Evolutionary conservation across 371 early-diverging fungal species (phyloP).

Genomic region (Mortierella sp.): DNA sequence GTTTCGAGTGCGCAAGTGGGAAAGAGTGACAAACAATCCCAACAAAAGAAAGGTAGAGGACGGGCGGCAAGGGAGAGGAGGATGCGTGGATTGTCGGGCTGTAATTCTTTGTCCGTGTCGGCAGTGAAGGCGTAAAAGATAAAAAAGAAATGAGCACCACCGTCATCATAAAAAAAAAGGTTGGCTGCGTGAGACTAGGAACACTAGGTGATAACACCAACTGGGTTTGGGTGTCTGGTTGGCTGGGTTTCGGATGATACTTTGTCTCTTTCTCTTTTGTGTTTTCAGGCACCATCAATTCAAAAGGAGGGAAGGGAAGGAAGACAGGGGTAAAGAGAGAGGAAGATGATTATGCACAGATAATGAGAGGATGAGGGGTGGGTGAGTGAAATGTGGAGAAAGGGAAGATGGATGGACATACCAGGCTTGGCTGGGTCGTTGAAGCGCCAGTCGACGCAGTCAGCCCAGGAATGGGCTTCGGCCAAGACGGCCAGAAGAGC

Average conservation of each 20-base stretch:
- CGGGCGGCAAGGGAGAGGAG: neutral
- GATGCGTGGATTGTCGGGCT: neutral
- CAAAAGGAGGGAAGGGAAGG: neutral
- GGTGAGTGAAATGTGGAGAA: neutral
- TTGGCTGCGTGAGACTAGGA: neutral
- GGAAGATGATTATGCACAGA: neutral
- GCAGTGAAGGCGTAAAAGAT: no score
- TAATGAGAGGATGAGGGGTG: neutral
- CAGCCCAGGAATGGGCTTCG: constrained; percentile 55
- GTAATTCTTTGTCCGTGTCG: no score
- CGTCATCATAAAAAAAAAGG: no score
- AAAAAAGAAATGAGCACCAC: no score
- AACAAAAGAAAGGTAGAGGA: no score
- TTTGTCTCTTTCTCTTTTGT: neutral
- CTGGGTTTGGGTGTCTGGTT: neutral
- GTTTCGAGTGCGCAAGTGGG: neutral
- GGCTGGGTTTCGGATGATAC: neutral
- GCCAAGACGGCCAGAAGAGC: constrained; percentile 24
- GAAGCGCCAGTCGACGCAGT: constrained; percentile 57
- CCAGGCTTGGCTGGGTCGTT: constrained; percentile 43
- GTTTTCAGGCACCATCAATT: neutral
- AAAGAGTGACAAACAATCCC: neutral
- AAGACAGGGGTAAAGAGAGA: neutral
- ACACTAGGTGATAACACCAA: neutral
- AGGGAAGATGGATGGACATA: neutral